Percentiles rank a stretch among this genome's conserved stretches.
Conservation (phyloP, 2,329 filamentous ascomycete genomes). For the Plenodomus biglobosus region DNA sequence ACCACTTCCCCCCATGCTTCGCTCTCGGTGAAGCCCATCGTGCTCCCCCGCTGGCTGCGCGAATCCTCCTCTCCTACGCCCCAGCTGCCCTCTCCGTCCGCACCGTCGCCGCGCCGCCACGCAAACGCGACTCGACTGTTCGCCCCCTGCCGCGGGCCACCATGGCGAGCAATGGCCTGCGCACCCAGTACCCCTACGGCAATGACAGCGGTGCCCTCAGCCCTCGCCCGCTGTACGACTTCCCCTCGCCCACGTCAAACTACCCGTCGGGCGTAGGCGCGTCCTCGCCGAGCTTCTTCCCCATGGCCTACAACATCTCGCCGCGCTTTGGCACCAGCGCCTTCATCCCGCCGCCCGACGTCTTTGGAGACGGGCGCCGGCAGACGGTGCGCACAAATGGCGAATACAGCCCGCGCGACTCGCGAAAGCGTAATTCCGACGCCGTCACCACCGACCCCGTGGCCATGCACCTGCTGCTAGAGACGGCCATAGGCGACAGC, state of each 20-base stretch:
- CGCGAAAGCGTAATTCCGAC: conserved; percentile 34
- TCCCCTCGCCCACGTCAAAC: conserved; percentile 43
- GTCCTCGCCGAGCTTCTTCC: conserved; percentile 39
- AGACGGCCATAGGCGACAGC: conserved; percentile 90
- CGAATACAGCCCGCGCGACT: conserved; percentile 32
- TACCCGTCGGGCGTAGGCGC: conserved; percentile 40
- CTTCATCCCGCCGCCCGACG: conserved; percentile 44
- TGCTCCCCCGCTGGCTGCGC: conserved; percentile 28
- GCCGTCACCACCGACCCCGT: conserved; percentile 59
- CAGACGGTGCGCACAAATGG: conserved; percentile 31
- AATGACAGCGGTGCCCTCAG: conserved; percentile 36
- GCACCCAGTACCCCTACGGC: conserved; percentile 39
- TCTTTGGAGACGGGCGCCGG: conserved; percentile 38
- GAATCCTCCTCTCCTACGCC: conserved; percentile 26
- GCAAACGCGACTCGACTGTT: conserved; percentile 9
- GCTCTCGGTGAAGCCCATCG: conserved; percentile 32
- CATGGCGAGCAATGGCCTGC: conserved; percentile 41
- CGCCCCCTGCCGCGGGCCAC: conserved; percentile 9
- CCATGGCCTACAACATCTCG: conserved; percentile 42
- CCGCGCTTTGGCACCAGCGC: conserved; percentile 41
- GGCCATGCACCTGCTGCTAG: conserved; percentile 86
- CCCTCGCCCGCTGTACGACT: conserved; percentile 39
- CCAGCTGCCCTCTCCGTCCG: conserved; percentile 24
- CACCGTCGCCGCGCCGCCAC: conserved; percentile 25
- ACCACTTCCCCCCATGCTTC: conserved; percentile 24